A percentile compares a stretch with the other conserved stretches of the same genome.
phyloP scores from a whole-genome alignment of 805 yeast species.

The Metschnikowia borealis region DNA sequence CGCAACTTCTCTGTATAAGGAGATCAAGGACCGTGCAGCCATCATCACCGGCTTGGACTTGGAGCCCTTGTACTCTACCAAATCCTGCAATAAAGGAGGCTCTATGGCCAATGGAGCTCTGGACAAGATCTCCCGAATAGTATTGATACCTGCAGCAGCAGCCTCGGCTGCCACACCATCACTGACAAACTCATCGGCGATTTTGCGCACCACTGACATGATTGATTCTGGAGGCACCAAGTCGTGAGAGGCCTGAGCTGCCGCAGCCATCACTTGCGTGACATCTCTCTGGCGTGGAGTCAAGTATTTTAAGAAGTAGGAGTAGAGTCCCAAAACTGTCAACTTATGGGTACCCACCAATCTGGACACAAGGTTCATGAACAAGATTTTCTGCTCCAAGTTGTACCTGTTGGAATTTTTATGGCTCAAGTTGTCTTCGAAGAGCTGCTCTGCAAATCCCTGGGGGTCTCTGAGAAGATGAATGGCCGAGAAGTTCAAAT shows the following conservation, averaged over 20 bases:
- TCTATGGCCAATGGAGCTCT: conserved; percentile 96
- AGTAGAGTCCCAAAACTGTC: conserved; percentile 83
- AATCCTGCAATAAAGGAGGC: conserved; percentile 79
- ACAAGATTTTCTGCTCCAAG: conserved; percentile 82
- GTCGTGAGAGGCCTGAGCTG: conserved; percentile 96
- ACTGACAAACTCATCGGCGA: conserved; percentile 95
- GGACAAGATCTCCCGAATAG: conserved; percentile 86
- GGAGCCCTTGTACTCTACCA: conserved; percentile 86
- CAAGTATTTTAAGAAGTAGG: conserved; percentile 81
- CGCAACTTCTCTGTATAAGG: conserved; percentile 91
- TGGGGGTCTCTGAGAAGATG: conserved; percentile 96
- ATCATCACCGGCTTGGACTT: conserved; percentile 90
- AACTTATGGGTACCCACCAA: conserved; percentile 92
- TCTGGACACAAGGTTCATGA: conserved; percentile 84
- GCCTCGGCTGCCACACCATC: conserved; percentile 98
- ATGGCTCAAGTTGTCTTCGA: conserved; percentile 64
- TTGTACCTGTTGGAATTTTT: conserved; percentile 67
- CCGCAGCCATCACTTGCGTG: conserved; percentile 93
- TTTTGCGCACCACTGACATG: conserved; percentile 74
- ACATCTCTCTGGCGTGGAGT: conserved; percentile 94
- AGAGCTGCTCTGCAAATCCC: conserved; percentile 88
- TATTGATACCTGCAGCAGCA: conserved; percentile 95
- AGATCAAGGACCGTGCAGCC: conserved; percentile 87
- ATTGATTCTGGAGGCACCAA: conserved; percentile 94
- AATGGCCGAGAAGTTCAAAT: conserved; percentile 88